These are phyloP conservation scores for Vaccinium myrtillus DNA, from an alignment of 148 eudicot species.

Conservation along the genomic window DNA sequence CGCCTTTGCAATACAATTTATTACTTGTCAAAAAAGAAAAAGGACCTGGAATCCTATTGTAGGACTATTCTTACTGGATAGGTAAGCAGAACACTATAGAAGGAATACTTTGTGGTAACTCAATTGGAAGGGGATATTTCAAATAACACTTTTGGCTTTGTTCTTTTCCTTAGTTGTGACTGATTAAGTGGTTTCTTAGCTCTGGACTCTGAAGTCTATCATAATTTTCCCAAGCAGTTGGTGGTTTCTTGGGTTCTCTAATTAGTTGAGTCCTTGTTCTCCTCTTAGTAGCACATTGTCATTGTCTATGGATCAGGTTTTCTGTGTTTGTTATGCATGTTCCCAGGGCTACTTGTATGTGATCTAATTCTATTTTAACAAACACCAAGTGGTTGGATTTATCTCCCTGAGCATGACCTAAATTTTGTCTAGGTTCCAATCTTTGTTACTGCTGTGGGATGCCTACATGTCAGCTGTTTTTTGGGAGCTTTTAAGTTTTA, in stretches of 20 bases:
- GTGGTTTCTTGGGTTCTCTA: constrained; percentile 2
- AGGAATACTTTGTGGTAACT: background rate
- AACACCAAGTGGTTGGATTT: background rate
- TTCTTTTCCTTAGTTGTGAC: background rate
- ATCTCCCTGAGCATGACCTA: background rate
- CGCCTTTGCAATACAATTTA: too few relatives aligned
- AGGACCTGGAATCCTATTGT: background rate
- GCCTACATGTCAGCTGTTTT: background rate
- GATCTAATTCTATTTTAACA: background rate
- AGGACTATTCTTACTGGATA: background rate
- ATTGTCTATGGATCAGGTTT: background rate
- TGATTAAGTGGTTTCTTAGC: background rate
- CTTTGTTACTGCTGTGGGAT: background rate
- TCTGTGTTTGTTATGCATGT: background rate
- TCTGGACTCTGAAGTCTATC: background rate
- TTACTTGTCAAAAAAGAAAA: too few relatives aligned
- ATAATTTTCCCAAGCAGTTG: background rate
- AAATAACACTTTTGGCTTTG: background rate
- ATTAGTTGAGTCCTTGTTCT: background rate
- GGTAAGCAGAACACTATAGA: background rate
- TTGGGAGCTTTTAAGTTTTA: background rate
- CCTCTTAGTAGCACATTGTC: background rate
- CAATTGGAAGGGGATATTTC: background rate
- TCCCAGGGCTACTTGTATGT: background rate
- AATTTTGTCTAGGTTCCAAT: background rate